Evolutionary conservation across 2,329 filamentous ascomycete species (phyloP), one percentile per base, ranked within the genome.

Genomic region (Cyclaneusma minus): DNA sequence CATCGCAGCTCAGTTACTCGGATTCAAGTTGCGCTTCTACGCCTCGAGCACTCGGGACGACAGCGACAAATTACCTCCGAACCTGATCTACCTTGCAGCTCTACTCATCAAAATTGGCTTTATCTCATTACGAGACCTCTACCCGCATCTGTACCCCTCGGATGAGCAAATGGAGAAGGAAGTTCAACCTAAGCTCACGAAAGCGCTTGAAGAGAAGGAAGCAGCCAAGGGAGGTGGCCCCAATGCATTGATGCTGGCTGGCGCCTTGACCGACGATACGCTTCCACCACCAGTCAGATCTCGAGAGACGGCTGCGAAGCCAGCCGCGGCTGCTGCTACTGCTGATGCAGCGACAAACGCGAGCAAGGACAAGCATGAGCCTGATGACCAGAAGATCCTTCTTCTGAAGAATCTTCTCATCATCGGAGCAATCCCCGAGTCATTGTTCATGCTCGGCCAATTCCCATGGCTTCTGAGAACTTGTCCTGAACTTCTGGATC

Each of bases 1-100:
- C 22, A 82, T 91, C 32, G 89, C 89, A 1, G 91, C 91, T 16
- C 89, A 95, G 48, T 65, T 98, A 3, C 71, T 98, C 9, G 89
- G 89, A 4, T 98, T 98, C 63, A 98, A 98, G 52, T 66, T 98
- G 26, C 80, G 82, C 9, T 98, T 93, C 50, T 98, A 98, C 46
- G 79, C 82, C 21, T 91, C 83, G 0, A 61, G 74, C 15, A 73
- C 78, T 18, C 70, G 87, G 29, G 71, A 81, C 32, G 65, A 73
- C 28, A 59, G 66, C 1, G 89, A 95, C 42, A 63, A 74, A 3
- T 62, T 95, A 3, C 89, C 89, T 0, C 81, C 89, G 20, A 98
- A 98, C 40, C 62, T 98, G 3, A 82, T 95, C 16, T 92, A 89
- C 39, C 66, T 98, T 11, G 78, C 85, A 0, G 85, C 89, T 2